A percentile compares a stretch with the other conserved stretches of the same genome.
Evolutionary conservation across 768 basidiomycete species (phyloP).

Genomic region (Termitomyces sp.): DNA sequence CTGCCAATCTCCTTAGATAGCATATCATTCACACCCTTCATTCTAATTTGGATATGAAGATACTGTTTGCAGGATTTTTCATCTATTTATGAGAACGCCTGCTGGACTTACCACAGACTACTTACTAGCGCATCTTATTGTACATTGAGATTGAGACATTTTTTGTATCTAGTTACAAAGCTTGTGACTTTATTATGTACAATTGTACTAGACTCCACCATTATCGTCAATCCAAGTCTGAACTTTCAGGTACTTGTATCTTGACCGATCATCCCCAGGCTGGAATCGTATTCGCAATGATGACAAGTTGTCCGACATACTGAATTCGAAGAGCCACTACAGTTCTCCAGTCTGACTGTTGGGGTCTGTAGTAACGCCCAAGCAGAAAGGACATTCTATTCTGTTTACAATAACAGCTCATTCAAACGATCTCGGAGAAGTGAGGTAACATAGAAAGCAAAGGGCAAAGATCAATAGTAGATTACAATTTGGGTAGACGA

Average conservation of each 20-base stretch:
- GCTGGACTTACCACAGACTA: neutral
- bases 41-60: neutral
- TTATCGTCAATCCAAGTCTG: too few relatives aligned
- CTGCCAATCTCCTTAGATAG: conserved; percentile 38
- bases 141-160: neutral
- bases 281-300: too few relatives aligned
- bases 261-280: too few relatives aligned
- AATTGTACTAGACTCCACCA: neutral
- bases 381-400: neutral
- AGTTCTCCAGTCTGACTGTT: too few relatives aligned
- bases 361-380: neutral
- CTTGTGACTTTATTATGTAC: neutral
- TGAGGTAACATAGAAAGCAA: neutral
- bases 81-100: neutral
- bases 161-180: neutral
- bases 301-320: too few relatives aligned
- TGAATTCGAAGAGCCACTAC: too few relatives aligned
- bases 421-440: neutral
- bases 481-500: conserved; percentile 1
- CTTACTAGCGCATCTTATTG: neutral
- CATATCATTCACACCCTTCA: neutral
- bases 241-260: too few relatives aligned
- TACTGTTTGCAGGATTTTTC: neutral
- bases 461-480: conserved; percentile 3
- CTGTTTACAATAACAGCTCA: neutral